These are phyloP conservation scores for Diaporthe aspalathi DNA, from an alignment of 2,329 filamentous ascomycete species.

Conservation along the genomic window DNA sequence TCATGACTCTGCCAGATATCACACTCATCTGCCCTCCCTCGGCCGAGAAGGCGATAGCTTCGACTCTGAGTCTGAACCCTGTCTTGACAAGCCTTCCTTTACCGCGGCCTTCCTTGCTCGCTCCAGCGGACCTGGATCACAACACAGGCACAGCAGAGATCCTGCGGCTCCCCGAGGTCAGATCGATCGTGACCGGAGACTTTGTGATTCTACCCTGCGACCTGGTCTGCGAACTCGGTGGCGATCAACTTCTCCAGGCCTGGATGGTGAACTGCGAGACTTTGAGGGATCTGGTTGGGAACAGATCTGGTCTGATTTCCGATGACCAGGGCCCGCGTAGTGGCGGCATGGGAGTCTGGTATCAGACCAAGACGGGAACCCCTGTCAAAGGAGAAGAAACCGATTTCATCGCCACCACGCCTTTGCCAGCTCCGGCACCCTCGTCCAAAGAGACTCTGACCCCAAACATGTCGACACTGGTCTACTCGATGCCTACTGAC, in stretches of 20 bases:
- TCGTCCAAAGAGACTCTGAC: constrained; percentile 74
- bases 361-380: constrained; percentile 81
- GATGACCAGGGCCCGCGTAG: constrained; percentile 59
- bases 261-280: constrained; percentile 90
- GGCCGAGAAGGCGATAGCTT: constrained; percentile 73
- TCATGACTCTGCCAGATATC: constrained; percentile 59
- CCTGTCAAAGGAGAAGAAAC: constrained; percentile 91
- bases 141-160: constrained; percentile 92
- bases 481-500: constrained; percentile 89
- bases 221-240: constrained; percentile 88
- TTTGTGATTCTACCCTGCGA: constrained; percentile 95
- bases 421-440: constrained; percentile 69
- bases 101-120: constrained; percentile 79
- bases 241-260: constrained; percentile 83
- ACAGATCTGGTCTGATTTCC: constrained; percentile 48
- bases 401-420: constrained; percentile 86
- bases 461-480: constrained; percentile 78
- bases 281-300: constrained; percentile 70
- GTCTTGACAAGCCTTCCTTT: constrained; percentile 78
- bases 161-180: constrained; percentile 84
- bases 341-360: constrained; percentile 90
- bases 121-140: constrained; percentile 79
- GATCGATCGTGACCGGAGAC: constrained; percentile 81
- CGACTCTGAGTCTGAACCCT: constrained; percentile 81
- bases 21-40: constrained; percentile 73